Evolutionary conservation across 1,139 yeast species (phyloP), one percentile per base, ranked within the genome.

Genomic region (Candida frijolesensis): DNA sequence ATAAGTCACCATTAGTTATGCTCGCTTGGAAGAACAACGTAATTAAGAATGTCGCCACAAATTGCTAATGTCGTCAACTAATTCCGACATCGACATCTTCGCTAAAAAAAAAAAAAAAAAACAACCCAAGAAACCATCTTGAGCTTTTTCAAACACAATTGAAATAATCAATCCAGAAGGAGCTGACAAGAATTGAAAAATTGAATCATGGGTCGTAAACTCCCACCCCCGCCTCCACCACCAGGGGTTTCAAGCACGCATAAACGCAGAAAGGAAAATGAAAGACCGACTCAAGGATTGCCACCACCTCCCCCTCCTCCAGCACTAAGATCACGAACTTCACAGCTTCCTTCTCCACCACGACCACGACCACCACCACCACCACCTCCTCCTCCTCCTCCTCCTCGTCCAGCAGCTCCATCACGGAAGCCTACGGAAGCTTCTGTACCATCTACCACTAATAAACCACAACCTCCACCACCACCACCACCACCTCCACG

Each of bases 161-260:
- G 10, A 25, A 25, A 5, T 25, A 25, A 4, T 34, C 38, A 2
- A 14, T n/a, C 4, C 18, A 14, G 15, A 12, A 27, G 19, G 12
- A 14, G 14, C 12, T 11, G 15, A 14, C 30, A 40, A 19, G 32
- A 22, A 38, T 33, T 40, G 37, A 8, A 6, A 6, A 8, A 14
- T 15, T 25, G n/a, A 25, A 34, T 16, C 29, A 65, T 67, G 70
- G 69, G 65, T 42, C 63, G 65, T 29, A 60, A 64, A 46, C 56
- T 63, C 51, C 71, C 69, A 6, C 71, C 71, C 11, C 72, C 72
- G 2, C 70, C 71, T 11, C 70, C 69, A 8, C 68, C 70, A 9
- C 66, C 66, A 10, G 62, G 61, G 11, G 33, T 53, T 19, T 22
- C 25, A 4, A 39, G 47, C 46, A 38, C 44, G 30, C 34, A 45